phyloP scores from a whole-genome alignment of 352 stramenopile genomes.

The Pythium sp. region DNA sequence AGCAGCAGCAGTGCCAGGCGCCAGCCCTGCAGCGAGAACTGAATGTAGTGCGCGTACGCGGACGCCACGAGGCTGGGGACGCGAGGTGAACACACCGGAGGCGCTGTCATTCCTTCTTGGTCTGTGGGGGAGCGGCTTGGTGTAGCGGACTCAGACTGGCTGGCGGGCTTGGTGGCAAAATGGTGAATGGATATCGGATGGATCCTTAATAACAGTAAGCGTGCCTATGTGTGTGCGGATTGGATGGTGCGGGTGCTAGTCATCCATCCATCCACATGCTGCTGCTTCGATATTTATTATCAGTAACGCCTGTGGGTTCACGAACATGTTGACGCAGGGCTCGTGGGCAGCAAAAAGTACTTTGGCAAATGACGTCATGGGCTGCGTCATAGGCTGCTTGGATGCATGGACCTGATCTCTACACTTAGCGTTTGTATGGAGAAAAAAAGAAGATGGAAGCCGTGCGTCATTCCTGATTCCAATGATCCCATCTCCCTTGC shows the following conservation, averaged over 20 bases:
- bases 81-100: not conserved
- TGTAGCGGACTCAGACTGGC: not conserved
- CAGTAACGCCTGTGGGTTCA: not conserved
- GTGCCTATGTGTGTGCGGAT: not conserved
- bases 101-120: not conserved
- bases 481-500: not conserved
- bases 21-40: conserved; percentile 15
- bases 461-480: not conserved
- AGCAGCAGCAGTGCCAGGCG: conserved; percentile 11
- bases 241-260: not conserved
- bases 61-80: not conserved
- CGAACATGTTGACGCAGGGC: not conserved
- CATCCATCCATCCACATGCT: not conserved
- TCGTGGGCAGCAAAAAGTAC: not conserved
- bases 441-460: conserved; percentile 1
- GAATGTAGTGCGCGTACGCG: conserved; percentile 7
- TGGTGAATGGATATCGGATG: not conserved
- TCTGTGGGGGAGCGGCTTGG: not conserved
- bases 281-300: conserved; percentile 4
- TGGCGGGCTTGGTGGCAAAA: not conserved
- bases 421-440: not conserved
- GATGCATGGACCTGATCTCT: not conserved
- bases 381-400: conserved; percentile 3
- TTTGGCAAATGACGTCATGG: not conserved
- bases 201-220: not conserved